These are phyloP conservation scores for Moricandia moricandioides DNA, from an alignment of 345 rosid species.

Conservation along the genomic window DNA sequence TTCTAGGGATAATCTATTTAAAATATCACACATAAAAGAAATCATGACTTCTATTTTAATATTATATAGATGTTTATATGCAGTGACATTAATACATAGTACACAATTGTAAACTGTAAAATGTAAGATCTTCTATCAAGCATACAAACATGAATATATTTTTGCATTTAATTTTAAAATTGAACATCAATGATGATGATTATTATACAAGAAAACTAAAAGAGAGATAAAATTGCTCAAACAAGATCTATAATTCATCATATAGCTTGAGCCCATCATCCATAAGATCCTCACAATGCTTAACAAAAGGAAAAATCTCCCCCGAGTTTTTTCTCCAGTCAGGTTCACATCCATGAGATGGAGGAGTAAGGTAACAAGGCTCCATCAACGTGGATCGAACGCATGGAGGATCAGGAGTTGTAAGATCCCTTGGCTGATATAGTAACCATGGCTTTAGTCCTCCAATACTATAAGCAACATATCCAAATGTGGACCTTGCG, in stretches of 20 bases:
- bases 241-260: neutral
- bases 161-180: neutral
- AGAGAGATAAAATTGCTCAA: neutral
- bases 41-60: too few relatives aligned
- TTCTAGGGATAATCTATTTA: too few relatives aligned
- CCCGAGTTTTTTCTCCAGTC: neutral
- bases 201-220: neutral
- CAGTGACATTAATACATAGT: neutral
- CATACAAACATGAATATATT: neutral
- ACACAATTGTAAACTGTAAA: neutral
- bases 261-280: neutral
- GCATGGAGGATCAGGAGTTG: neutral
- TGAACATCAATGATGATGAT: neutral
- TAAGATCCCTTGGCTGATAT: neutral
- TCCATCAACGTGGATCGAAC: neutral
- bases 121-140: neutral
- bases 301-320: neutral
- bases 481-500: neutral
- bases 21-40: too few relatives aligned
- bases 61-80: neutral
- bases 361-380: slow-evolving; percentile 1
- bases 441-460: neutral
- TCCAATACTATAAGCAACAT: neutral
- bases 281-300: neutral
- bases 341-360: neutral